These are phyloP conservation scores for Nakaseomyces uthaithaninus DNA, from an alignment of 1,139 yeast species.

Conservation along the genomic window DNA sequence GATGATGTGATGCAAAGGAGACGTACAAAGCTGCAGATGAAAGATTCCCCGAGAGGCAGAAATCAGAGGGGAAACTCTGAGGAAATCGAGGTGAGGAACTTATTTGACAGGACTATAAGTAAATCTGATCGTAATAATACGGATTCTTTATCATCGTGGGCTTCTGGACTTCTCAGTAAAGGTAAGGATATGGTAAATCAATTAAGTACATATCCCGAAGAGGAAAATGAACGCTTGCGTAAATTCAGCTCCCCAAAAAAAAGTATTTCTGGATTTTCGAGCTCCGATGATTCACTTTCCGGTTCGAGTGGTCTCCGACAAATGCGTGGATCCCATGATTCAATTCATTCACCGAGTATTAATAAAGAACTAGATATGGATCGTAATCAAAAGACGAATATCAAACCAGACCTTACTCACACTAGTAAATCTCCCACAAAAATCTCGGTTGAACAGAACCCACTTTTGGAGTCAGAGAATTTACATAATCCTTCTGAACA, in stretches of 20 bases:
- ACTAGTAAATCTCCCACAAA: no score
- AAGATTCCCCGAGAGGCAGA: background rate
- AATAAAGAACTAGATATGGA: no score
- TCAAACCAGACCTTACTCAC: no score
- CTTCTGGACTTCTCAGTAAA: constrained; percentile 22
- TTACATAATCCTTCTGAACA: background rate
- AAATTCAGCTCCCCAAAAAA: constrained; percentile 8
- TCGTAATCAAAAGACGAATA: no score
- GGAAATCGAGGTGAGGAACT: constrained; percentile 2
- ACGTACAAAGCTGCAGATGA: background rate
- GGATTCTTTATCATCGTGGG: constrained; percentile 16
- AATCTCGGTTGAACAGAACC: no score
- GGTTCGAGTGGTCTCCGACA: no score
- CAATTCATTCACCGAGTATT: no score
- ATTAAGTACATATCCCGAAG: constrained; percentile 19
- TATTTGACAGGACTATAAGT: constrained; percentile 8
- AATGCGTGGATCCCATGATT: no score
- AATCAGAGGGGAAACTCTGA: background rate
- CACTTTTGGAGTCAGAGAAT: no score
- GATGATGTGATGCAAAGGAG: constrained; percentile 17
- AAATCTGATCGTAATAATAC: constrained; percentile 1
- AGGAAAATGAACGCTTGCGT: constrained; percentile 15
- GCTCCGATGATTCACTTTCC: background rate
- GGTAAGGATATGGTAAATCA: constrained; percentile 28
- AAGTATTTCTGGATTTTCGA: background rate